Percentiles rank a stretch among this genome's conserved stretches.
phyloP scores from a whole-genome alignment of 345 rosid species.

The Angophora floribunda region DNA sequence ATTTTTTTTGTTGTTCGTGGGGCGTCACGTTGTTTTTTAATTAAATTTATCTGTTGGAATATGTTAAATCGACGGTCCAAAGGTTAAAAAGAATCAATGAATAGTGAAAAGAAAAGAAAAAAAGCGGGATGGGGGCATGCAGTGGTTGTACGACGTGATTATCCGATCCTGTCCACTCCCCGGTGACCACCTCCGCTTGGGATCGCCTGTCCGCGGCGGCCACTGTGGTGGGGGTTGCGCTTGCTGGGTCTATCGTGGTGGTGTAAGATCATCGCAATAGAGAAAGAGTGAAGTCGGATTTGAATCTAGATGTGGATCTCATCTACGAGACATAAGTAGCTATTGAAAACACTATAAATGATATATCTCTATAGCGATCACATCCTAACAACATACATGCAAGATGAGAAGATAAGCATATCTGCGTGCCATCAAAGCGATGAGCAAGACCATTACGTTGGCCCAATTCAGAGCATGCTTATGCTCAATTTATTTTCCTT shows the following conservation, averaged over 20 bases:
- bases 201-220: neutral
- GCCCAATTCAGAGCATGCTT: no score
- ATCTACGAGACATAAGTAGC: neutral
- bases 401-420: neutral
- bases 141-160: neutral
- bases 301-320: neutral
- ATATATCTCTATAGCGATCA: rapidly evolving
- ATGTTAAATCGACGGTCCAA: neutral
- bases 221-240: rapidly evolving
- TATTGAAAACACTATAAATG: neutral
- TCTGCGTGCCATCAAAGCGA: neutral
- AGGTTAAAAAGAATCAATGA: neutral
- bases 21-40: neutral
- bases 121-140: neutral
- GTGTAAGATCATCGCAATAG: neutral
- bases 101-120: neutral
- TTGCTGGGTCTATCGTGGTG: neutral
- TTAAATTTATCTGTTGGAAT: neutral
- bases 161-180: neutral
- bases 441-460: no score
- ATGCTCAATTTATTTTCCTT: neutral
- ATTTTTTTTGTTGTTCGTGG: neutral
- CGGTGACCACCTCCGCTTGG: neutral
- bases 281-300: neutral
- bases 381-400: no score